Evolutionary conservation across 2,329 filamentous ascomycete genomes (phyloP), one percentile per base, ranked within the genome.

Genomic region (Basipetospora chlamydospora): DNA sequence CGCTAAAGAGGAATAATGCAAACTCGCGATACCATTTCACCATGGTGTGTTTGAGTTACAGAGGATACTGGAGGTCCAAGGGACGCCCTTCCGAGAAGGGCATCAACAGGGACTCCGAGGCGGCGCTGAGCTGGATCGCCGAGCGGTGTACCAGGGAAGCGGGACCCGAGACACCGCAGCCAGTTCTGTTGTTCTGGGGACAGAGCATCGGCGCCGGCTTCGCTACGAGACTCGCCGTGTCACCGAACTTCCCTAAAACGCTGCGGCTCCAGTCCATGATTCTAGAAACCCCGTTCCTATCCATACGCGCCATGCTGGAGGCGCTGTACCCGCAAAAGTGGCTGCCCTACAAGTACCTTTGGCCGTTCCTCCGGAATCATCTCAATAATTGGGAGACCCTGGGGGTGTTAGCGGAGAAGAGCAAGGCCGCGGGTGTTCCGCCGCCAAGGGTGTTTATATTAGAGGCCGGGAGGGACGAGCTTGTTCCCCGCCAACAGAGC

Each of bases 271-370:
- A 57, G 31, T 59, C 67, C 1, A 42, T 88, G 35, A 61, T 88
- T 9, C 63, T 88, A 2, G 82, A 88, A 50, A 86, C 82, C 0
- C 81, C 82, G 0, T 86, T 86, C 43, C 69, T 77, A 1, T 81
- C 73, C 29, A 69, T 83, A 38, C 65, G 69, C 40, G 70, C 68
- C 13, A 85, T 88, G 79, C 61, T 88, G 5, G 58, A 70, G 28
- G 73, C 71, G 2, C 54, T 88, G 3, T 88, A 87, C 48, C 81
- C 81, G 1, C 79, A 86, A 46, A 80, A 71, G 46, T 87, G 81
- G 80, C 59, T 87, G 6, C 82, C 82, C 0, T 88, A 88, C 51
- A 69, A 70, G 32, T 75, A 87, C 49, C 62, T 88, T 0, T 73
- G 74, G 63, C 78, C 77, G 0, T 86, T 87, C 48, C 61, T 87